A percentile compares a stretch with the other conserved stretches of the same genome.
These are phyloP conservation scores for Trifolium subterraneum DNA, from an alignment of 306 rosid genomes.

Conservation along the genomic window DNA sequence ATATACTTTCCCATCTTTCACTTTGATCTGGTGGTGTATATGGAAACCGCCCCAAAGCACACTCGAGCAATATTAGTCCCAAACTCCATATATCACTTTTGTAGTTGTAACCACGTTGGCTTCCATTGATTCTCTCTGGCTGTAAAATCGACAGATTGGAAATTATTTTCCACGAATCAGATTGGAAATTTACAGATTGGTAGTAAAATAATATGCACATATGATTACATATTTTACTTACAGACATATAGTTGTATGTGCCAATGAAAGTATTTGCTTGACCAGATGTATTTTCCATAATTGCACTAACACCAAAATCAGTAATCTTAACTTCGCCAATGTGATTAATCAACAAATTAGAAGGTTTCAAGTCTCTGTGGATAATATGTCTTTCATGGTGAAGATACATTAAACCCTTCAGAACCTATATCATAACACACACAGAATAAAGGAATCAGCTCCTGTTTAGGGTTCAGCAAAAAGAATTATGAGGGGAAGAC, in stretches of 20 bases:
- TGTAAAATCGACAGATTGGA: slow-evolving; percentile 52
- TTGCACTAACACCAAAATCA: slow-evolving; percentile 98
- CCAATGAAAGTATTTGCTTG: slow-evolving; percentile 96
- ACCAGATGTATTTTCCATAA: slow-evolving; percentile 88
- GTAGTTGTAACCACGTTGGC: slow-evolving; percentile 63
- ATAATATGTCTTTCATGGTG: slow-evolving; percentile 91
- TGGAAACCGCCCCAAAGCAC: slow-evolving; percentile 90
- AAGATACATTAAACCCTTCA: slow-evolving; percentile 87
- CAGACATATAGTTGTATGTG: slow-evolving; percentile 96
- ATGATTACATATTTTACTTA: slow-evolving; percentile 58
- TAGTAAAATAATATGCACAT: slow-evolving; percentile 20
- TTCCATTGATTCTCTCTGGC: slow-evolving; percentile 94
- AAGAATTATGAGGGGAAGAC: slow-evolving; percentile 6
- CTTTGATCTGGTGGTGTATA: slow-evolving; percentile 78
- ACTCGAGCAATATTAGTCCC: slow-evolving; percentile 89
- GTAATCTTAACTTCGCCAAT: slow-evolving; percentile 96
- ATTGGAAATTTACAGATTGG: too few species aligned
- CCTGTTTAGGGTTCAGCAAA: slow-evolving; percentile 31
- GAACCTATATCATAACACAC: slow-evolving; percentile 63
- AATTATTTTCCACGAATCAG: slow-evolving; percentile 28
- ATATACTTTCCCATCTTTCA: slow-evolving; percentile 76
- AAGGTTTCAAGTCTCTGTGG: slow-evolving; percentile 96
- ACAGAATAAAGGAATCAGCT: slow-evolving; percentile 20
- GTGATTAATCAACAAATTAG: slow-evolving; percentile 88
- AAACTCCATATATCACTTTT: slow-evolving; percentile 99